Percentiles rank a stretch among this genome's conserved stretches.
Evolutionary conservation across 1,284 basidiomycete genomes (phyloP).

Genomic region (Sutorius eximius): DNA sequence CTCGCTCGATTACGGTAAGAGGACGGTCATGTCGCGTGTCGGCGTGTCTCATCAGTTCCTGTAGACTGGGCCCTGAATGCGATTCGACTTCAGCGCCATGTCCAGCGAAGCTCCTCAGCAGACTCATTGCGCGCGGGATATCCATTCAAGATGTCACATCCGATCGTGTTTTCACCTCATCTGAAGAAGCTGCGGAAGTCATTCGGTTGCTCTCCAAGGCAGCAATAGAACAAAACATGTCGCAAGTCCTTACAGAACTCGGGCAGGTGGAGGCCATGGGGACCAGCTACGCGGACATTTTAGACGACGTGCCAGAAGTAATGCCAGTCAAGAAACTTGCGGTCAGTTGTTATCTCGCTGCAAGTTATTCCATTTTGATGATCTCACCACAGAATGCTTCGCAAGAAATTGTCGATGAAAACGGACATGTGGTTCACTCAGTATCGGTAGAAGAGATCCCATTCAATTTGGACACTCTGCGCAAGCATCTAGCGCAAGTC

Average conservation of each 20-base stretch:
- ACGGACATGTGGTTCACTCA: slow-evolving; percentile 17
- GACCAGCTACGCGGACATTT: slow-evolving; percentile 40
- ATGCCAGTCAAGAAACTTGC: slow-evolving; percentile 45
- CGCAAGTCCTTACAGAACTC: slow-evolving; percentile 54
- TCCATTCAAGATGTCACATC: slow-evolving; percentile 54
- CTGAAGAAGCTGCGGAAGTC: slow-evolving; percentile 55
- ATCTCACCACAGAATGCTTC: slow-evolving; percentile 14
- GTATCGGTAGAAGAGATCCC: slow-evolving; percentile 49
- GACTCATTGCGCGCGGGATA: slow-evolving; percentile 51
- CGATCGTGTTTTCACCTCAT: slow-evolving; percentile 53
- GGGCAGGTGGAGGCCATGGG: slow-evolving; percentile 53
- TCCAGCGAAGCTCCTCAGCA: slow-evolving; percentile 43
- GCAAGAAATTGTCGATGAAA: slow-evolving; percentile 23
- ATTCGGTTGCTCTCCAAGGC: slow-evolving; percentile 58
- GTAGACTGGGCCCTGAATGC: slow-evolving; percentile 41
- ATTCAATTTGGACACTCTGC: slow-evolving; percentile 71
- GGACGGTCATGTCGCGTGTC: background rate
- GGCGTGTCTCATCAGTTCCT: slow-evolving; percentile 7
- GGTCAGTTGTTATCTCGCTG: slow-evolving; percentile 15
- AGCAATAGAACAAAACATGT: slow-evolving; percentile 56
- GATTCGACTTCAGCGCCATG: slow-evolving; percentile 9
- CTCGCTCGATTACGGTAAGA: slow-evolving; percentile 54
- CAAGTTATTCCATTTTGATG: background rate
- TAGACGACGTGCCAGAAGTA: slow-evolving; percentile 58
- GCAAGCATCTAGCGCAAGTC: slow-evolving; percentile 64